These are phyloP conservation scores for Fusarium metavorans DNA, from an alignment of 2,329 filamentous ascomycete genomes.

Conservation along the genomic window DNA sequence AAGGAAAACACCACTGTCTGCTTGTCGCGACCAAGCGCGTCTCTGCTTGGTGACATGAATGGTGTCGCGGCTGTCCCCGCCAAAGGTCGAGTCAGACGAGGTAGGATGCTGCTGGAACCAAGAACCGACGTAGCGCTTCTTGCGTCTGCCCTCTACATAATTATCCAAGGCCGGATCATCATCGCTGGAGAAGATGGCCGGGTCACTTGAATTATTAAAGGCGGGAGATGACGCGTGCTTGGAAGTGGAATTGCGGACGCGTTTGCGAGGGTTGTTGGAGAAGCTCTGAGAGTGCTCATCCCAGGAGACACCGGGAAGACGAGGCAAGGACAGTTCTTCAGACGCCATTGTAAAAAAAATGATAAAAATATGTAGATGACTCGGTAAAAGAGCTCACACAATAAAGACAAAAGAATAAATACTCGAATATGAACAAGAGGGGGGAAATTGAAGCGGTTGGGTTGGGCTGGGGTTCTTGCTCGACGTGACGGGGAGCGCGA, in stretches of 20 bases:
- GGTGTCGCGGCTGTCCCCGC: constrained; percentile 46
- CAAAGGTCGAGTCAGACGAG: constrained; percentile 62
- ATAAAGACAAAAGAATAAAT: constrained; percentile 17
- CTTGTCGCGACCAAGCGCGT: constrained; percentile 67
- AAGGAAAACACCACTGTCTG: constrained; percentile 78
- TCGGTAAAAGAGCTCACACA: neutral
- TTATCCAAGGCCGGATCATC: constrained; percentile 76
- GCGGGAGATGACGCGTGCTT: constrained; percentile 47
- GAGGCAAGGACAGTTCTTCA: constrained; percentile 57
- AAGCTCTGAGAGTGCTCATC: constrained; percentile 55
- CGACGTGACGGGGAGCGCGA: constrained; percentile 25
- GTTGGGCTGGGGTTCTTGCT: constrained; percentile 11
- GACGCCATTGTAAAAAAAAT: constrained; percentile 46
- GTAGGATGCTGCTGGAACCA: constrained; percentile 74
- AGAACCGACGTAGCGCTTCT: constrained; percentile 74
- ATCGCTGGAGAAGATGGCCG: constrained; percentile 78
- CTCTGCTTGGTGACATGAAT: constrained; percentile 55
- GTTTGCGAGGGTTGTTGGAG: constrained; percentile 55
- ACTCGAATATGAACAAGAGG: constrained; percentile 13
- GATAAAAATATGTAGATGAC: neutral
- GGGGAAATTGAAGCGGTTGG: neutral
- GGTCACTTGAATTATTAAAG: constrained; percentile 77
- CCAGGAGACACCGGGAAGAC: constrained; percentile 54
- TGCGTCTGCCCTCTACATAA: constrained; percentile 66
- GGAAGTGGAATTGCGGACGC: constrained; percentile 47